Evolutionary conservation across 2,329 filamentous ascomycete species (phyloP).

Genomic region (Penicillium sp.): DNA sequence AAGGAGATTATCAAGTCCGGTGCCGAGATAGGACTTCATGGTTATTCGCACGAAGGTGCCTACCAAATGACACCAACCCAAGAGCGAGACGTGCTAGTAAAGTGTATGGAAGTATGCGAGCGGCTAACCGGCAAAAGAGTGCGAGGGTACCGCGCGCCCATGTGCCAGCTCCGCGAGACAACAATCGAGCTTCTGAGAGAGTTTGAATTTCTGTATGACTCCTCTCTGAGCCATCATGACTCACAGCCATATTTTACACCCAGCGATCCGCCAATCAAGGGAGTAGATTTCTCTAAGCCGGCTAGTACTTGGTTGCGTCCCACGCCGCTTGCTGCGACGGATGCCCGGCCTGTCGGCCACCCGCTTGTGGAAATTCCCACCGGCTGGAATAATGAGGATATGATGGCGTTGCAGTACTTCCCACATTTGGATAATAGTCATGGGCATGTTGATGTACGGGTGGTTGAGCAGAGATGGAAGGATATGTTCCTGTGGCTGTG

Average conservation of each 20-base stretch:
- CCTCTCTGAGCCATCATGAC: neutral
- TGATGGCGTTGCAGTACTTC: neutral
- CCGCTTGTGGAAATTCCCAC: neutral
- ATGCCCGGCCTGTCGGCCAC: neutral
- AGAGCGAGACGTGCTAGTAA: neutral
- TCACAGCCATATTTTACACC: neutral
- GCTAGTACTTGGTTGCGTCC: neutral
- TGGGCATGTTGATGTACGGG: conserved; percentile 53
- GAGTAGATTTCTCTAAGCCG: neutral
- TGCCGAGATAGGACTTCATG: neutral
- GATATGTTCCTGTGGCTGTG: conserved; percentile 55
- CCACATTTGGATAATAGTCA: conserved; percentile 13
- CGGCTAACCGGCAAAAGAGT: neutral
- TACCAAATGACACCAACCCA: neutral
- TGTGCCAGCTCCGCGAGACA: neutral
- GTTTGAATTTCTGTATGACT: neutral
- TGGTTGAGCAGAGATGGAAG: conserved; percentile 57
- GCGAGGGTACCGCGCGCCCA: neutral
- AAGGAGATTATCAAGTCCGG: neutral
- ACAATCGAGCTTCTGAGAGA: neutral
- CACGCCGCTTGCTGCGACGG: neutral
- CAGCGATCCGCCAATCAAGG: neutral
- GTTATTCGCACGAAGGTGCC: neutral
- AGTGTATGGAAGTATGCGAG: neutral
- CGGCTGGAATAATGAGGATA: neutral